These are phyloP conservation scores for Triticum urartu DNA, from an alignment of 176 grass and related monocot genomes.

Conservation along the genomic window DNA sequence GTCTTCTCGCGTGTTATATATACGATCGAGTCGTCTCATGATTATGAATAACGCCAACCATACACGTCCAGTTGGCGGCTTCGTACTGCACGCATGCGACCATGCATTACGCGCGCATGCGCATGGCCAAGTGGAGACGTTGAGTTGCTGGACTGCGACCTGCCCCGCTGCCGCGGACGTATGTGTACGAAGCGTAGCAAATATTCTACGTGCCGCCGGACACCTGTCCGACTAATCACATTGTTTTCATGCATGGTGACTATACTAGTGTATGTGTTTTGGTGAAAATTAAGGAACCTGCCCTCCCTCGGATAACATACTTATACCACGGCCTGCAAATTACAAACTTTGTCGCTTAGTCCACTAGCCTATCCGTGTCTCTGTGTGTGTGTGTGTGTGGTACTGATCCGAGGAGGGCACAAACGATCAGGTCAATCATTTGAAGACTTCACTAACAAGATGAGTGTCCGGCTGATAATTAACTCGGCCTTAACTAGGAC, in stretches of 20 bases:
- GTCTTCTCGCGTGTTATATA: neutral
- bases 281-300: slow-evolving; percentile 11
- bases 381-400: too few species aligned
- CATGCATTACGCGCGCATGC: neutral
- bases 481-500: neutral
- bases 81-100: neutral
- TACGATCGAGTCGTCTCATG: neutral
- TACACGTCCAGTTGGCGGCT: neutral
- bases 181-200: neutral
- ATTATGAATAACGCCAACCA: neutral
- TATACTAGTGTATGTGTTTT: neutral
- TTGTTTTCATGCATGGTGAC: slow-evolving; percentile 12
- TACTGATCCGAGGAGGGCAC: neutral
- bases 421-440: neutral
- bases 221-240: slow-evolving; percentile 18
- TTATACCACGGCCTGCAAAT: slow-evolving; percentile 17
- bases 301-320: slow-evolving; percentile 1
- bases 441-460: neutral
- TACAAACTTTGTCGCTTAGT: slow-evolving; percentile 24
- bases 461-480: neutral
- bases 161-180: slow-evolving; percentile 13
- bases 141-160: slow-evolving; percentile 26
- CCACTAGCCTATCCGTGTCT: neutral
- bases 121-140: neutral
- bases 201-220: slow-evolving; percentile 26